Base-by-base conservation (phyloP, 305 asterid species). In the Solanum chacoense region DNA sequence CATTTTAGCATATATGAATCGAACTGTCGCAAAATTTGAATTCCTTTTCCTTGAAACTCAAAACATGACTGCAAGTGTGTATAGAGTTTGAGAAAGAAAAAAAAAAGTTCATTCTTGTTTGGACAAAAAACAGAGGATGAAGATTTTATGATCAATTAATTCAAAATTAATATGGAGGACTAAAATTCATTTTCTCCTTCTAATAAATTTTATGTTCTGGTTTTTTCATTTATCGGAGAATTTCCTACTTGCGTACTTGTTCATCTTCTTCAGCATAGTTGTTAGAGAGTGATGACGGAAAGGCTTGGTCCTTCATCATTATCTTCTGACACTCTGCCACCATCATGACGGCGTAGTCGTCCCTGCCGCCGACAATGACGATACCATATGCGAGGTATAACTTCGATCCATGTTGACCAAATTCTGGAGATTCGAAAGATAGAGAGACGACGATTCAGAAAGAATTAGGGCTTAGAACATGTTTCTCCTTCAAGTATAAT, bases 381-480 rank as follows among this genome's bases (percentile, higher is more conserved):
- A 88, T 85, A 83, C 92, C 93, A 86, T 91, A 69, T 37, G 87
- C 10, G 37, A 88, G 92, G 89, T 88, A 90, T 29, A 87, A 91
- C 94, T 96, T 96, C 20, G 94, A 90, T 28, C 92, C 98, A 96
- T 95, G 92, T 88, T 87, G 34, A 11, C 59, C 11, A 18, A 18
- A 7, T 14, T 37, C 11, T 37, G 84, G 59, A n/a, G 35, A 84
- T 80, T 37, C 69, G 65, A 88, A 89, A 88, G 90, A 67, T 85
- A 75, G 45, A 76, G 59, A 78, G 73, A 86, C 63, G 88, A 71
- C 22, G 45, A 84, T 50, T 29, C n/a, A 55, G 67, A 87, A 3
- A 76, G 35, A 76, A 86, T 13, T 55, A 7, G 67, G 67, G 67
- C 24, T 55, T 55, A 55, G 67, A 8, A 59, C 69, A 59, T 59